phyloP scores from a whole-genome alignment of 805 yeast species.

The Soucietia sequanensis region DNA sequence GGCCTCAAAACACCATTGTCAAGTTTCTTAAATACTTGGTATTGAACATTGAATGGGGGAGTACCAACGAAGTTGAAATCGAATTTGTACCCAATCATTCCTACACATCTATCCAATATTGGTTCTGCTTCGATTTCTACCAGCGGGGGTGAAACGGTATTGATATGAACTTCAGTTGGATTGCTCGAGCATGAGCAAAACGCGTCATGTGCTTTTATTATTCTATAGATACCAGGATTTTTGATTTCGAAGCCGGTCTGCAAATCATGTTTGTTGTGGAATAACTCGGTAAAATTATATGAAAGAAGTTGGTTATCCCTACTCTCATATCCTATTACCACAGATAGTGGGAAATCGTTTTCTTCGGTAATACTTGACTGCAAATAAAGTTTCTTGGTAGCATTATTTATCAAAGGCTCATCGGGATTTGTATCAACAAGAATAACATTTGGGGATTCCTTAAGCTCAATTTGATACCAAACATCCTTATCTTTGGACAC shows the following conservation, averaged over 20 bases:
- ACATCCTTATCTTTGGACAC: constrained; percentile 36
- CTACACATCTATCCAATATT: constrained; percentile 84
- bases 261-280: constrained; percentile 24
- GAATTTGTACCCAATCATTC: constrained; percentile 77
- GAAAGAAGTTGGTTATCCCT: constrained; percentile 22
- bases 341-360: constrained; percentile 49
- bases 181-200: constrained; percentile 64
- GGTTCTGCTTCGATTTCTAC: constrained; percentile 51
- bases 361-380: constrained; percentile 6
- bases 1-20: constrained; percentile 31
- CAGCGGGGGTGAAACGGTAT: constrained; percentile 39
- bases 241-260: constrained; percentile 35
- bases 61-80: constrained; percentile 73
- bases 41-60: constrained; percentile 74
- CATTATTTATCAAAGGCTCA: constrained; percentile 21
- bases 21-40: constrained; percentile 52
- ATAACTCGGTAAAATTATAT: constrained; percentile 20
- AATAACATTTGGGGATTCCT: constrained; percentile 21
- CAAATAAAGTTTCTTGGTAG: constrained; percentile 11
- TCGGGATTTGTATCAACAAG: constrained; percentile 19
- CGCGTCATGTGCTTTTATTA: constrained; percentile 54
- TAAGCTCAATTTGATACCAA: constrained; percentile 25
- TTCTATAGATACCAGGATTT: constrained; percentile 64
- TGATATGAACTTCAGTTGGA: constrained; percentile 39
- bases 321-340: constrained; percentile 27